Evolutionary conservation across 257 asterid genomes (phyloP).

Genomic region (Schizonepeta tenuifolia): DNA sequence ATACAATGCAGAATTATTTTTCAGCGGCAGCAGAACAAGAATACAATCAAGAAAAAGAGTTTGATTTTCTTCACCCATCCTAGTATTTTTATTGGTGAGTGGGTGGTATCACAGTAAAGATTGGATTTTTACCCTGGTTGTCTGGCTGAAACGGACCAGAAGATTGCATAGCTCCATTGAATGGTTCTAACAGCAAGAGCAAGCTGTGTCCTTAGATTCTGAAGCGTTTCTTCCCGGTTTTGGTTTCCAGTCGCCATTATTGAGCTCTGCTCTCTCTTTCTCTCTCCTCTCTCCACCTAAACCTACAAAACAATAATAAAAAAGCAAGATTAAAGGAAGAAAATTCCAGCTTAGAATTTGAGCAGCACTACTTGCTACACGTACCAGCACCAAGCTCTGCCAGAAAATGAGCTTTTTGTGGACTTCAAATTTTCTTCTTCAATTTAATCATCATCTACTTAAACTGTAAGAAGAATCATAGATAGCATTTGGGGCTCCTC

Average conservation of each 20-base stretch:
- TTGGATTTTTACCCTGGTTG: conserved; percentile 63
- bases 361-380: conserved; percentile 30
- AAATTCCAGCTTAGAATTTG: conserved; percentile 31
- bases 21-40: conserved; percentile 7
- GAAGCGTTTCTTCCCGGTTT: conserved; percentile 40
- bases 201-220: conserved; percentile 63
- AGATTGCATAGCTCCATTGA: conserved; percentile 92
- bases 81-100: neutral
- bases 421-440: conserved; percentile 27
- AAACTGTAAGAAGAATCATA: neutral
- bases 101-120: conserved; percentile 14
- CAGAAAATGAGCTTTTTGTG: conserved; percentile 13
- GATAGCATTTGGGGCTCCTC: neutral
- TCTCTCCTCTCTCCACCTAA: conserved; percentile 26
- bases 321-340: conserved; percentile 16
- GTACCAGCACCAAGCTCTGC: conserved; percentile 21
- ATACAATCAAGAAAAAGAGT: conserved; percentile 1
- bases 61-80: neutral
- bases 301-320: conserved; percentile 2
- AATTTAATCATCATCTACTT: neutral
- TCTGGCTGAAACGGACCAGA: conserved; percentile 73
- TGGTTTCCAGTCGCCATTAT: conserved; percentile 57
- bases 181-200: conserved; percentile 80
- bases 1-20: conserved; percentile 3
- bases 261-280: conserved; percentile 15